Base-by-base conservation (phyloP, 2,329 filamentous ascomycete species). In the Epichloe sp. region DNA sequence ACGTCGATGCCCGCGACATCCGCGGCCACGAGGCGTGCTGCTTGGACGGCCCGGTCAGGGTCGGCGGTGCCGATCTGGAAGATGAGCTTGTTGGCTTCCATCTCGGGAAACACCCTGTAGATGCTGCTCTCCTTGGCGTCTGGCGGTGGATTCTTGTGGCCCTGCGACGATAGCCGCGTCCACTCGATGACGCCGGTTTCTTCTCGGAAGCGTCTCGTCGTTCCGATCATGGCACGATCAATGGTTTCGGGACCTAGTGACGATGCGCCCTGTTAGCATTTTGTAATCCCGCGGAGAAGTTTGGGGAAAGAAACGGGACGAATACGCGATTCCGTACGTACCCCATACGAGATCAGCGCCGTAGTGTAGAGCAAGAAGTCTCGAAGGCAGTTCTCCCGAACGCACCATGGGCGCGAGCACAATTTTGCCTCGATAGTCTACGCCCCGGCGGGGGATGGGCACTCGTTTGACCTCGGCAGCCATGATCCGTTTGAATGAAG, bases 371-470 rank as follows among this genome's bases (percentile, higher is more conserved):
- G 93, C 88, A 43, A 95, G 71, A 26, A 98, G 77, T 53, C 93
- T 83, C 40, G 88, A 93, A 3, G 93, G 91, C 54, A 96, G 74
- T 73, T 98, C 93, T 63, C 93, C 93, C n/a, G 88, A 95, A 59
- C 93, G 85, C 52, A 96, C 91, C 93, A 98, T 98, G 41, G 93
- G 93, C 55, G 93, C 93, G 56, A 98, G 84, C 44, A 97, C 93
- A 57, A 97, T 71, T 69, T 94, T 96, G 69, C 86, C 86, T 59
- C 91, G 81, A 70, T 96, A 97, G 72, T 96, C 89, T 62, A 95
- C 89, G 48, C 91, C 91, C 67, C 85, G 86, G 54, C 76, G 78
- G 57, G 91, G 91, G 58, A 96, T 95, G 48, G 88, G 84, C 38
- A 95, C 86, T 63, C 75, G 81, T 64, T 85, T 83, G 54, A 73